Conservation (phyloP, 2,329 filamentous ascomycete genomes). For the Pseudocercospora eumusae region DNA sequence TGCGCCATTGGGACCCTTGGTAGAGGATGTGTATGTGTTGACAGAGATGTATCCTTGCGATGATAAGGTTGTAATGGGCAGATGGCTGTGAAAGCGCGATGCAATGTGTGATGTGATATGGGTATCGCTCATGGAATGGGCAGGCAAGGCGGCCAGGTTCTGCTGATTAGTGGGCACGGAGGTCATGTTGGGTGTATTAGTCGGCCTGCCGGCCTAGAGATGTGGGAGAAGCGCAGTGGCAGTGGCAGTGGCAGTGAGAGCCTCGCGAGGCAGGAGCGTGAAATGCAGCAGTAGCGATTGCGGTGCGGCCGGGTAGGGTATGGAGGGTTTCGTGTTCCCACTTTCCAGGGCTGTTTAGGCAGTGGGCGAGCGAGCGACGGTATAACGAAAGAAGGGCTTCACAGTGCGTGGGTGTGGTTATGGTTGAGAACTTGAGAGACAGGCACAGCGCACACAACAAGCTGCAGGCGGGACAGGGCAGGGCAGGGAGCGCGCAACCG, state of each 20-base stretch:
- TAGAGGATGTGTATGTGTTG: constrained; percentile 90
- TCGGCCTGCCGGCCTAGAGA: constrained; percentile 32
- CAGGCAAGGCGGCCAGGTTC: constrained; percentile 83
- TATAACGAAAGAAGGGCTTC: too few relatives aligned
- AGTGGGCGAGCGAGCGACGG: constrained; percentile 10
- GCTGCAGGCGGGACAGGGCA: constrained; percentile 1
- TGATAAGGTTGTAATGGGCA: constrained; percentile 84
- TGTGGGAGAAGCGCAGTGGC: constrained; percentile 17
- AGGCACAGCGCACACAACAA: constrained; percentile 1
- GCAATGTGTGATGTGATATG: constrained; percentile 75
- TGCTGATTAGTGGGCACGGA: constrained; percentile 69
- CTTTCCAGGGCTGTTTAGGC: neutral
- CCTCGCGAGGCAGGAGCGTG: constrained; percentile 21
- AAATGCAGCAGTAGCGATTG: constrained; percentile 8
- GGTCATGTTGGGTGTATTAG: constrained; percentile 33
- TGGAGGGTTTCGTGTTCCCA: neutral
- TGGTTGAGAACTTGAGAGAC: too few relatives aligned
- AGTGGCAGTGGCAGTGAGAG: neutral
- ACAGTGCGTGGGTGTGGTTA: too few relatives aligned
- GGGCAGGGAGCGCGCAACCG: too few relatives aligned
- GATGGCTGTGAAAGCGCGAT: constrained; percentile 85
- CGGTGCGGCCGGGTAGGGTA: too few relatives aligned
- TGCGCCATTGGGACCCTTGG: constrained; percentile 83
- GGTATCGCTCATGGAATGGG: constrained; percentile 73
- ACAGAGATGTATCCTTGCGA: constrained; percentile 88